Evolutionary conservation across 2,329 filamentous ascomycete species (phyloP).

Genomic region (Sarocladium oryzae): DNA sequence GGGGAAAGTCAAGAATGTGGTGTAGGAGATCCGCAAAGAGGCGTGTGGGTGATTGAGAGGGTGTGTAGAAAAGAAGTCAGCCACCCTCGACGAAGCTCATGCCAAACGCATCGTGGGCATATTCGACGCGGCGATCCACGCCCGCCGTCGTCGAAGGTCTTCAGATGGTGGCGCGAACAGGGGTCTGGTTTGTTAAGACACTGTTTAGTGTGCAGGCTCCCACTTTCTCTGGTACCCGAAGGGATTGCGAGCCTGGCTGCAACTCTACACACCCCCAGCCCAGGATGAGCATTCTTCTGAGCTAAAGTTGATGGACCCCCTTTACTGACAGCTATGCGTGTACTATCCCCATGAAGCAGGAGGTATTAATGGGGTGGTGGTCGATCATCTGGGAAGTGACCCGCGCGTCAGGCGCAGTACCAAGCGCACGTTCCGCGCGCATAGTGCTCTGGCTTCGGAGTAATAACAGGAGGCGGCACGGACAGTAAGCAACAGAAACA

Average conservation of each 20-base stretch:
- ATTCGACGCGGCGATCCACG: neutral
- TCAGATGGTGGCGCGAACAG: conserved; percentile 7
- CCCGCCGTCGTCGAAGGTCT: neutral
- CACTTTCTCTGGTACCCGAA: neutral
- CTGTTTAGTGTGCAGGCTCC: too few species aligned
- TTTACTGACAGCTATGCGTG: conserved; percentile 2
- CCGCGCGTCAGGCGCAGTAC: neutral
- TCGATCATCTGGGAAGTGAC: conserved; percentile 7
- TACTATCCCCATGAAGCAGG: conserved; percentile 7
- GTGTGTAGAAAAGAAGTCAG: neutral
- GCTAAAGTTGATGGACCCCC: neutral
- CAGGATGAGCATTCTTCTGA: neutral
- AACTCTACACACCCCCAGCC: neutral
- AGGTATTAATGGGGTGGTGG: conserved; percentile 1
- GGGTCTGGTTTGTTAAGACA: conserved; percentile 1
- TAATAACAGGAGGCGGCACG: neutral
- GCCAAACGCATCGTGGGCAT: conserved; percentile 2
- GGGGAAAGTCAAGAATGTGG: conserved; percentile 6
- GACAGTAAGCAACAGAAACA: neutral
- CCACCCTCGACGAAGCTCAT: neutral
- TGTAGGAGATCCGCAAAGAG: neutral
- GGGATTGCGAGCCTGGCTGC: neutral
- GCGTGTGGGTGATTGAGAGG: neutral
- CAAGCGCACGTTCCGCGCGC: neutral
- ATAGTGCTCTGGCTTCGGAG: neutral